phyloP scores from a whole-genome alignment of 495 filamentous ascomycete species.

The Aspergillus coremiiformis region DNA sequence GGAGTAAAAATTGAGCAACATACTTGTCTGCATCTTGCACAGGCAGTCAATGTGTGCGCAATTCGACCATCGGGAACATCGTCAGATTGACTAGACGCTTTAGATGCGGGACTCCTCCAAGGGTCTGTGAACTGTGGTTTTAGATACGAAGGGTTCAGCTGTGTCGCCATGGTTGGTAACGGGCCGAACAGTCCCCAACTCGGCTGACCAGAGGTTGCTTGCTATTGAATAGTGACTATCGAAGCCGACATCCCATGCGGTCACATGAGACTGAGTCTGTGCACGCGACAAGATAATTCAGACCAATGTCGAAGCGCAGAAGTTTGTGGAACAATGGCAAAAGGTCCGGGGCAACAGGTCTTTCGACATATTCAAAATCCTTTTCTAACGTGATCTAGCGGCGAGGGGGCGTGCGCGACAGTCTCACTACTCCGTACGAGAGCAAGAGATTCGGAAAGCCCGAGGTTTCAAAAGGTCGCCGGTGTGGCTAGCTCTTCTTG shows the following conservation, averaged over 20 bases:
- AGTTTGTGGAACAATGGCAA: background rate
- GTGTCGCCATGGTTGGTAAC: slow-evolving; percentile 18
- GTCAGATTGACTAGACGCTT: slow-evolving; percentile 16
- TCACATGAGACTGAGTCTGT: background rate
- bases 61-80: slow-evolving; percentile 44
- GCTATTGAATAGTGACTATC: background rate
- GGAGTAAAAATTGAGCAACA: slow-evolving; percentile 18
- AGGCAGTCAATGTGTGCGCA: slow-evolving; percentile 81
- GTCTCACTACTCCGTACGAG: background rate
- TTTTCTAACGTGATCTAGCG: slow-evolving; percentile 5
- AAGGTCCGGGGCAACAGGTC: background rate
- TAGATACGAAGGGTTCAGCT: slow-evolving; percentile 4
- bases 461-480: slow-evolving; percentile 1
- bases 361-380: slow-evolving; percentile 21
- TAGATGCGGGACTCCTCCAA: slow-evolving; percentile 18
- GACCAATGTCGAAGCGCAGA: background rate
- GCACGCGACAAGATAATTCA: background rate
- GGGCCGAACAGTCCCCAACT: background rate
- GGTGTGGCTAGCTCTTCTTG: background rate
- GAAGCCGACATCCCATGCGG: slow-evolving; percentile 5
- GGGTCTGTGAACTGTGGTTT: slow-evolving; percentile 21
- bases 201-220: background rate
- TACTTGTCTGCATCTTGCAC: slow-evolving; percentile 79
- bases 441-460: slow-evolving; percentile 1
- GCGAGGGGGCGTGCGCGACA: slow-evolving; percentile 3